Evolutionary conservation across 306 rosid species (phyloP).

Genomic region (Abrus pulchellus): DNA sequence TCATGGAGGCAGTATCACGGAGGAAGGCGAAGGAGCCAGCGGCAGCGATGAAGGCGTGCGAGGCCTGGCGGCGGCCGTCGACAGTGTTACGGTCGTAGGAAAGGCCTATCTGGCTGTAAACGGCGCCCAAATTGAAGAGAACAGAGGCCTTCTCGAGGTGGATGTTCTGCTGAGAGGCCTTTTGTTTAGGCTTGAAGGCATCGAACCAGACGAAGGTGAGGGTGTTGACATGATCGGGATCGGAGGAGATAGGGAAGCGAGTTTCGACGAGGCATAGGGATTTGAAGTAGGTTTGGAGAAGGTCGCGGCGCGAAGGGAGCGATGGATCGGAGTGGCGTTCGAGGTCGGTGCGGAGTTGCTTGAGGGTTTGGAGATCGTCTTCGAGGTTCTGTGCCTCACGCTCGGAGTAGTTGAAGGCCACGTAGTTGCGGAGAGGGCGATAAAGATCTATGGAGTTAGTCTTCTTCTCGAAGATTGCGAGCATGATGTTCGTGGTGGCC

Average conservation of each 20-base stretch:
- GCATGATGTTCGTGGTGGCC: conserved; percentile 76
- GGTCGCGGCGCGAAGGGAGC: conserved; percentile 86
- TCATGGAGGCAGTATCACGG: conserved; percentile 82
- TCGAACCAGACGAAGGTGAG: conserved; percentile 90
- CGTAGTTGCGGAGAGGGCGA: conserved; percentile 89
- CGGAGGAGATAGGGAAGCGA: conserved; percentile 94
- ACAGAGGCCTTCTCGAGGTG: conserved; percentile 93
- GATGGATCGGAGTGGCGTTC: conserved; percentile 93
- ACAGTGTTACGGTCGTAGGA: conserved; percentile 80
- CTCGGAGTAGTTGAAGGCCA: conserved; percentile 92
- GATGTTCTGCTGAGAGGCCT: conserved; percentile 95
- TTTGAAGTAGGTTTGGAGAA: conserved; percentile 75
- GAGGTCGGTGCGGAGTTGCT: conserved; percentile 79
- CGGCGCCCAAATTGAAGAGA: conserved; percentile 88
- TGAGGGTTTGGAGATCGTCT: conserved; percentile 94
- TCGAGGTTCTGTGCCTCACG: conserved; percentile 95
- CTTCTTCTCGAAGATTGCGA: conserved; percentile 92
- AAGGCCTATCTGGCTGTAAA: conserved; percentile 90
- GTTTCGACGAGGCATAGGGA: conserved; percentile 93
- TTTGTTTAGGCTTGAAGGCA: conserved; percentile 83
- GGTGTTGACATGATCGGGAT: conserved; percentile 80
- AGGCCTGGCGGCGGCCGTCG: conserved; percentile 83
- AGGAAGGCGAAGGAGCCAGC: conserved; percentile 85
- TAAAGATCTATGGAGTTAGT: conserved; percentile 76
- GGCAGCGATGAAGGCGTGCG: conserved; percentile 82